Base-by-base conservation (phyloP, 73 alveolate genomes). In the Tetrahymena borealis region DNA sequence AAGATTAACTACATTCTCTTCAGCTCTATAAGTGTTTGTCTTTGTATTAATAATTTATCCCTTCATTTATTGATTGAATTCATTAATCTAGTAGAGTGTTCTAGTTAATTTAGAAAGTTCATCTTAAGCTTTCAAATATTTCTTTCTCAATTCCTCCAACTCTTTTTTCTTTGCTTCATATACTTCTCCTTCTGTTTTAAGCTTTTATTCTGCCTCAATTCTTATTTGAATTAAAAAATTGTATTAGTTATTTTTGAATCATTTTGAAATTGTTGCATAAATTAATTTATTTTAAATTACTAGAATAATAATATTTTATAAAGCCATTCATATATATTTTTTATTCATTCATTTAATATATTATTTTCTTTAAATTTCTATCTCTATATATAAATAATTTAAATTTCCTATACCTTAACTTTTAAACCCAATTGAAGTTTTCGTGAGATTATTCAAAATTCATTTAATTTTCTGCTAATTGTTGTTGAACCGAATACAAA, bases 41-140 rank as follows among this genome's bases (percentile, higher is more conserved):
- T 99, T 97, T 11, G 99, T 97, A 33, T 94, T 94, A 33, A 97
- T 97, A 20, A 98, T 98, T 97, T 98, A 99, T 91, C 99, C 95
- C 95, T 98, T 97, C 98, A 98, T 98, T 93, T 98, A 98, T 78
- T 97, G 97, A 93, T 98, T 98, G 95, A 98, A 98, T 91, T 98
- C 98, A 91, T 98, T 99, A 10, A 98, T 99, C 91, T 98, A 96
- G 91, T 97, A 95, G 40, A 98, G 95, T 90, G 99, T 98, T 79
- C 97, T 90, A 91, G 97, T 97, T 18, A 97, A 94, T 90, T 97
- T 96, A 91, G 98, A 97, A 38, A 97, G 96, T 90, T 97, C 99
- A 41, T 97, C 98, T 90, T 97, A 94, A 42, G 98, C 98, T 91
- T 96, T 96, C 37, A 96, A 93, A 36, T 96, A 98, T 85, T 97